A percentile compares a stretch with the other conserved stretches of the same genome.
Conservation (phyloP, 2,329 filamentous ascomycete genomes). For the Aspergillus japonicus region DNA sequence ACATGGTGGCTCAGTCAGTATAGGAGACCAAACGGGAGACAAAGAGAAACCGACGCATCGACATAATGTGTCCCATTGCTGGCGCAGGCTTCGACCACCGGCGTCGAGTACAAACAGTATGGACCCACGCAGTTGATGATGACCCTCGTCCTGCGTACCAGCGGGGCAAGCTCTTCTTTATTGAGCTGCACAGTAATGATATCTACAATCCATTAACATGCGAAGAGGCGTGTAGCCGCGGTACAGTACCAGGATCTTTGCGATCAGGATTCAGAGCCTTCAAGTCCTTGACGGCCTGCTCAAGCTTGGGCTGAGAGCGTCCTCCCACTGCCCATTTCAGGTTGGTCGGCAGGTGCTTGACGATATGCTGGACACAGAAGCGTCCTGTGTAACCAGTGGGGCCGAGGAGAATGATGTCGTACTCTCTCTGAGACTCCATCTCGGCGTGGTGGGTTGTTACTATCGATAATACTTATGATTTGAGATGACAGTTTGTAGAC, state of each 20-base stretch:
- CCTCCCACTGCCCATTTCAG: slow-evolving; percentile 87
- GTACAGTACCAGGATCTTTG: slow-evolving; percentile 60
- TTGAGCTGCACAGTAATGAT: slow-evolving; percentile 50
- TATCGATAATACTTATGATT: background rate
- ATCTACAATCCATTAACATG: slow-evolving; percentile 28
- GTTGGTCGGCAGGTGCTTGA: slow-evolving; percentile 67
- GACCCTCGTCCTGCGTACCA: slow-evolving; percentile 57
- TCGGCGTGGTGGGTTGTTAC: background rate
- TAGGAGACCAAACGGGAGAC: background rate
- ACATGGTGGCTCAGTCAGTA: slow-evolving; percentile 1
- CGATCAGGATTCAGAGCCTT: slow-evolving; percentile 68
- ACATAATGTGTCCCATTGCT: slow-evolving; percentile 66
- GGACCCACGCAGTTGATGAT: slow-evolving; percentile 63
- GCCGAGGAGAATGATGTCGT: slow-evolving; percentile 66
- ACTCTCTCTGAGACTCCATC: slow-evolving; percentile 51
- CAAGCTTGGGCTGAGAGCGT: slow-evolving; percentile 73
- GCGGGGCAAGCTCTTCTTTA: slow-evolving; percentile 49
- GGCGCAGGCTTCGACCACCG: slow-evolving; percentile 64
- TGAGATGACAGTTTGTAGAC: background rate
- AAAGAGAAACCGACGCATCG: slow-evolving; percentile 49
- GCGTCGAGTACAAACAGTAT: slow-evolving; percentile 63
- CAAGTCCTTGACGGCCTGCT: slow-evolving; percentile 65
- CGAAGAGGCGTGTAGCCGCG: background rate
- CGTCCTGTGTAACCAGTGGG: slow-evolving; percentile 82
- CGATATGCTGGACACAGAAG: slow-evolving; percentile 72